phyloP scores from a whole-genome alignment of 331 rosid genomes.

The Saraca asoca region DNA sequence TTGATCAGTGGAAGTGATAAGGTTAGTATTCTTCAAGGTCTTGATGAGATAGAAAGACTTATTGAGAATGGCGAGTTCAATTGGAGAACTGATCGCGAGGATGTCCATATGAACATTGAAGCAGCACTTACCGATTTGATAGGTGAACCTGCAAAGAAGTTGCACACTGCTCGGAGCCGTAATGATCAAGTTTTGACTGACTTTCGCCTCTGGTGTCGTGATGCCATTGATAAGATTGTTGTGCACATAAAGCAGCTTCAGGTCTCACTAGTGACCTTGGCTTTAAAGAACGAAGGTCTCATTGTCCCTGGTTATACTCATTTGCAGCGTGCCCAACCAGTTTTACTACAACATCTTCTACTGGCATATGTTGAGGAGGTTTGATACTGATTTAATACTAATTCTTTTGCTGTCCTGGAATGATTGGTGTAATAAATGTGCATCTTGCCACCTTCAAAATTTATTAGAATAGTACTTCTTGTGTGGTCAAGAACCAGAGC shows the following conservation, averaged over 20 bases:
- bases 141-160: conserved; percentile 96
- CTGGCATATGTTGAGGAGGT: conserved; percentile 96
- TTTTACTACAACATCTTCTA: conserved; percentile 79
- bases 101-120: conserved; percentile 97
- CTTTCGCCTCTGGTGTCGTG: conserved; percentile 86
- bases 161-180: conserved; percentile 89
- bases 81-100: conserved; percentile 95
- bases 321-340: conserved; percentile 89
- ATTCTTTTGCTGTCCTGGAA: neutral
- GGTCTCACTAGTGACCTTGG: conserved; percentile 65
- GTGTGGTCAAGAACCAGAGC: neutral
- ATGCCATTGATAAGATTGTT: conserved; percentile 69
- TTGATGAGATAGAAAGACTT: conserved; percentile 62
- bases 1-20: conserved; percentile 63
- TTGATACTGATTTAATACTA: conserved; percentile 9
- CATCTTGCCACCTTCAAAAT: conserved; percentile 1
- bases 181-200: conserved; percentile 86
- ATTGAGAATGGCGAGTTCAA: conserved; percentile 76
- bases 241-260: conserved; percentile 58
- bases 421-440: neutral
- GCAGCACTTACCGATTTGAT: conserved; percentile 87
- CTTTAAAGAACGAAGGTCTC: conserved; percentile 63
- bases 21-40: conserved; percentile 72
- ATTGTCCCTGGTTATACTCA: conserved; percentile 96
- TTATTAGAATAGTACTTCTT: conserved; percentile 7